Evolutionary conservation across 2,329 filamentous ascomycete species (phyloP).

Genomic region (Verticillium klebahnii): DNA sequence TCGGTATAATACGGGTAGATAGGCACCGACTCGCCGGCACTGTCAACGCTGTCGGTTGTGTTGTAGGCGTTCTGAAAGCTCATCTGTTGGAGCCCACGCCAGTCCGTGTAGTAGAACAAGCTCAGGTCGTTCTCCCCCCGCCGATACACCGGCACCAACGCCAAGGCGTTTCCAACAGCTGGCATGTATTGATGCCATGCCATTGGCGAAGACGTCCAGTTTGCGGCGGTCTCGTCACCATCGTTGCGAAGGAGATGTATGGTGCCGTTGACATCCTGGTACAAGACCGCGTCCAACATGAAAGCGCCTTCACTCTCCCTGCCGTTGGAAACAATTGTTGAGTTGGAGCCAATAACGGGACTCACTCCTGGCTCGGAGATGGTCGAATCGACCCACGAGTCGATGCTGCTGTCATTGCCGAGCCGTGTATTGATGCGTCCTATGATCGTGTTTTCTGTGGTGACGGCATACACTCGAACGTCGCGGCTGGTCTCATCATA

Average conservation of each 20-base stretch:
- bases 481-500: slow-evolving; percentile 6
- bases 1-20: not conserved
- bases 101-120: slow-evolving; percentile 6
- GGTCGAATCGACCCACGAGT: slow-evolving; percentile 7
- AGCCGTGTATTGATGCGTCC: slow-evolving; percentile 7
- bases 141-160: slow-evolving; percentile 5
- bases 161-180: slow-evolving; percentile 3
- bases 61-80: slow-evolving; percentile 3
- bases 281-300: slow-evolving; percentile 7
- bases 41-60: slow-evolving; percentile 1
- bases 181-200: slow-evolving; percentile 7
- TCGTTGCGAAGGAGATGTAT: slow-evolving; percentile 5
- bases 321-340: slow-evolving; percentile 7
- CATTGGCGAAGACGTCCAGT: slow-evolving; percentile 5
- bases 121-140: slow-evolving; percentile 3
- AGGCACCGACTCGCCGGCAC: not conserved
- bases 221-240: slow-evolving; percentile 1
- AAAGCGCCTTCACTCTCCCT: slow-evolving; percentile 6
- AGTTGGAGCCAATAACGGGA: slow-evolving; percentile 2
- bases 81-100: slow-evolving; percentile 2
- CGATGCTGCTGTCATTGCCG: not conserved
- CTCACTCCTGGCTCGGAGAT: slow-evolving; percentile 5
- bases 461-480: slow-evolving; percentile 8
- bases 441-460: slow-evolving; percentile 6
- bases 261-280: slow-evolving; percentile 6